Base-by-base conservation (phyloP, 768 basidiomycete species). In the Crepidotus variabilis region DNA sequence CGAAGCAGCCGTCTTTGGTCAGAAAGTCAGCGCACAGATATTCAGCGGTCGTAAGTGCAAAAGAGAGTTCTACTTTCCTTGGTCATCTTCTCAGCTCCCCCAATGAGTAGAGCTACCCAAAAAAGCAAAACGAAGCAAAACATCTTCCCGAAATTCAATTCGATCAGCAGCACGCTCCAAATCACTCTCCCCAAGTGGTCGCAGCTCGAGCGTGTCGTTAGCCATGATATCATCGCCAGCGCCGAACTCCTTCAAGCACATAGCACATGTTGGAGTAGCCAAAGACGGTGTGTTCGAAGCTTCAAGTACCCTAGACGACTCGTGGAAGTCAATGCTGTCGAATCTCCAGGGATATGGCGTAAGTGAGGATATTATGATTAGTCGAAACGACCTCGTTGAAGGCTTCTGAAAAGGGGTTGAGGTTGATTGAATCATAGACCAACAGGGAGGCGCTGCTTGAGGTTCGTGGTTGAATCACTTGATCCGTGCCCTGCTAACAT, bases 251-350 rank as follows among this genome's bases (percentile, higher is more conserved):
- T 88, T 88, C 66, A 78, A 80, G 55, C 87, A 89, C 62, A 74
- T 87, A 53, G 78, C 81, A 20, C 87, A 88, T 65, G 78, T 88
- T 51, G 86, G 86, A 7, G 69, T 85, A 50, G 78, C 77, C 61
- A 71, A 61, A 34, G 71, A 75, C 7, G 82, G 82, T 3, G 67
- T 70, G 53, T 74, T 83, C 60, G 82, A 85, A 69, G 74, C 79
- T 8, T 80, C 79, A 47, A 77, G 75, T 50, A 79, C 77, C 57
- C 71, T 83, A 39, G 81, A 84, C 48, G 75, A 78, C 0, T 74
- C 79, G 23, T 86, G 84, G 84, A 76, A 72, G 57, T 63, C 65
- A 36, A 71, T 75, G 49, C 69, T 79, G 48, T 69, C 73, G 21
- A 65, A 73, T 45, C 60, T 74, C 55, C 67, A 72, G 55, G 69